Conservation (phyloP, 2,329 filamentous ascomycete genomes). For the Fusarium cyanostomum region DNA sequence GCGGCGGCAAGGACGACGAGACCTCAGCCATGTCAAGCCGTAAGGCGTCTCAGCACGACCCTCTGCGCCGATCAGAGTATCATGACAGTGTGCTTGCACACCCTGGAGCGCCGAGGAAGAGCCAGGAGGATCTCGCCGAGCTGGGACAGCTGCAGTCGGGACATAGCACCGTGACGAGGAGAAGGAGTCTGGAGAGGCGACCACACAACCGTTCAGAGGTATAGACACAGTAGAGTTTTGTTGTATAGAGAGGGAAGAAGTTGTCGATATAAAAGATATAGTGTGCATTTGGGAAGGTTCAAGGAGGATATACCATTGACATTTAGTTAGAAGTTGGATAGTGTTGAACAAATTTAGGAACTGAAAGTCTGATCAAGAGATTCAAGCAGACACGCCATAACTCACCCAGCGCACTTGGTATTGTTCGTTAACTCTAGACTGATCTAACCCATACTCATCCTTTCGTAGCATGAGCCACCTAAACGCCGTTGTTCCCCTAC, state of each 20-base stretch:
- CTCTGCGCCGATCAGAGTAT: slow-evolving; percentile 10
- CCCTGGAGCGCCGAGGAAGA: slow-evolving; percentile 43
- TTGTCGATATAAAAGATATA: neutral
- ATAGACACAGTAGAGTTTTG: slow-evolving; percentile 2
- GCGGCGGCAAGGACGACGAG: slow-evolving; percentile 46
- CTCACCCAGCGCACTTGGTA: neutral
- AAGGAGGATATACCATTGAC: slow-evolving; percentile 20
- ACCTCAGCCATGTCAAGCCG: slow-evolving; percentile 22
- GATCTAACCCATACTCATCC: neutral
- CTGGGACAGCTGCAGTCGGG: slow-evolving; percentile 44
- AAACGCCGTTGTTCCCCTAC: slow-evolving; percentile 23
- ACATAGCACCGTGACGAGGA: slow-evolving; percentile 45
- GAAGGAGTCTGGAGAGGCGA: slow-evolving; percentile 41
- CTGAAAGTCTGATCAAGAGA: neutral
- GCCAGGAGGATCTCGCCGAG: slow-evolving; percentile 49
- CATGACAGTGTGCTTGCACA: slow-evolving; percentile 42
- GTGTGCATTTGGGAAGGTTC: neutral
- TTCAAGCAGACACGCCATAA: neutral
- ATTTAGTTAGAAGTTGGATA: neutral
- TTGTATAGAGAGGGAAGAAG: neutral
- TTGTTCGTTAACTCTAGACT: slow-evolving; percentile 18
- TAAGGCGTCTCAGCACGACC: slow-evolving; percentile 15
- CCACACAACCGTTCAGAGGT: slow-evolving; percentile 10
- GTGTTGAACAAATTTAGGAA: neutral
- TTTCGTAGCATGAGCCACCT: neutral